Base-by-base conservation (phyloP, 129 eudicot species). In the Centrapalus pauciflorus region DNA sequence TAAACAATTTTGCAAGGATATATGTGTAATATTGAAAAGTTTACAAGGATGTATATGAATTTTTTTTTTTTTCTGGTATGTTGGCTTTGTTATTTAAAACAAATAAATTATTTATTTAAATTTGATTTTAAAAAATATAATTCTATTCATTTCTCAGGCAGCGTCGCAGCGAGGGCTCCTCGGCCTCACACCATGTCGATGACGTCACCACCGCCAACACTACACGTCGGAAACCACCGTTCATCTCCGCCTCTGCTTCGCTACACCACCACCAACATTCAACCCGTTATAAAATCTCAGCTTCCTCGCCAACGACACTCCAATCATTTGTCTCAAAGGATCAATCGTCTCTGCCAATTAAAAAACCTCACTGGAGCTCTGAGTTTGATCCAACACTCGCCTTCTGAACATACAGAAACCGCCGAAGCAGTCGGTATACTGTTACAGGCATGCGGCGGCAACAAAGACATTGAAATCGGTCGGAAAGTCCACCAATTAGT, bases 371-470 rank as follows among this genome's bases (percentile, higher is more conserved):
- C 70, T 51, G 55, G 79, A 61, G 82, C 85, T 57, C 50, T 70
- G 13, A 51, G 7, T 35, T 37, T 71, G 25, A 41, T 80, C 21
- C 79, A 80, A 55, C 46, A 64, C 51, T 64, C 57, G 24, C 35
- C 60, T 30, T 35, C 41, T 54, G 61, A 62, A 28, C 68, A 64
- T 4, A 11, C 76, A 30, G 45, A 77, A 62, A 23, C 37, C 26
- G 57, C 74, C 4, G 60, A 67, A 48, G 78, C 79, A 27, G 57
- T 62, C 64, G 66, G 74, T 20, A 37, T 70, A 13, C 64, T 76
- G 25, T 51, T 83, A 17, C 82, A 83, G 17, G 76, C 84, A n/a
- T 79, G 84, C 77, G 79, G 71, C 34, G 25, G 16, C 29, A 50
- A 62, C 55, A 83, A 75, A 49, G 83, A 83, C 56, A 56, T 71